Conservation (phyloP, 2,329 filamentous ascomycete genomes). For the Elsinoe fawcettii region DNA sequence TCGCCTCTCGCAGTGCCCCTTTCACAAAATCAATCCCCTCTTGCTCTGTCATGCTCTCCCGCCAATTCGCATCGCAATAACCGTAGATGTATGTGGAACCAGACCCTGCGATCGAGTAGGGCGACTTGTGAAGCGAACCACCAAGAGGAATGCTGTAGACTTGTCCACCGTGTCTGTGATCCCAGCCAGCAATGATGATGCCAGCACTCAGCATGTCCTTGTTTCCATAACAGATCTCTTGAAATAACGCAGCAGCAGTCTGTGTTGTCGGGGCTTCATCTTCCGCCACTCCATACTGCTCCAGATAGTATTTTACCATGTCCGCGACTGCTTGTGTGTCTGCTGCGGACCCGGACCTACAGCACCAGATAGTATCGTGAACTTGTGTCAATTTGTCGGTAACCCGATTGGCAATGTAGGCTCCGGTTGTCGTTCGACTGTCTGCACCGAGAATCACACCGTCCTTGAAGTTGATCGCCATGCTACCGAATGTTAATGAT, state of each 20-base stretch:
- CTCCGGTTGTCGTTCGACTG: constrained; percentile 91
- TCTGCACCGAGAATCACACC: constrained; percentile 97
- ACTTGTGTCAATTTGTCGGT: constrained; percentile 99
- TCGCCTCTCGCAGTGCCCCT: constrained; percentile 80
- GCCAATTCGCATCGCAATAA: constrained; percentile 95
- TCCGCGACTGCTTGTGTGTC: constrained; percentile 97
- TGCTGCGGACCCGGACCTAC: constrained; percentile 91
- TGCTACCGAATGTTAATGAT: constrained; percentile 48
- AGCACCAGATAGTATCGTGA: constrained; percentile 99
- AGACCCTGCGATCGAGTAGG: constrained; percentile 91
- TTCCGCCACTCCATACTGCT: constrained; percentile 84
- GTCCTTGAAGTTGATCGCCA: constrained; percentile 98
- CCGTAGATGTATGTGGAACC: constrained; percentile 99
- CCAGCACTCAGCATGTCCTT: constrained; percentile 90
- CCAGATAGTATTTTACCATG: constrained; percentile 93
- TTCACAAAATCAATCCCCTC: constrained; percentile 93
- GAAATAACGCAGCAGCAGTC: constrained; percentile 90
- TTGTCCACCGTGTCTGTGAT: constrained; percentile 87
- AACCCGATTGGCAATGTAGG: constrained; percentile 98
- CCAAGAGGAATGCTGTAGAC: constrained; percentile 96
- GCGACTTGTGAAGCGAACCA: constrained; percentile 93
- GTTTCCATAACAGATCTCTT: constrained; percentile 96
- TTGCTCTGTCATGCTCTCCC: constrained; percentile 84
- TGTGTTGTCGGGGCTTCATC: constrained; percentile 87
- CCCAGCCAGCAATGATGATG: constrained; percentile 97